Base-by-base conservation (phyloP, 441 rosid species). In the Eugenia klotzschiana region DNA sequence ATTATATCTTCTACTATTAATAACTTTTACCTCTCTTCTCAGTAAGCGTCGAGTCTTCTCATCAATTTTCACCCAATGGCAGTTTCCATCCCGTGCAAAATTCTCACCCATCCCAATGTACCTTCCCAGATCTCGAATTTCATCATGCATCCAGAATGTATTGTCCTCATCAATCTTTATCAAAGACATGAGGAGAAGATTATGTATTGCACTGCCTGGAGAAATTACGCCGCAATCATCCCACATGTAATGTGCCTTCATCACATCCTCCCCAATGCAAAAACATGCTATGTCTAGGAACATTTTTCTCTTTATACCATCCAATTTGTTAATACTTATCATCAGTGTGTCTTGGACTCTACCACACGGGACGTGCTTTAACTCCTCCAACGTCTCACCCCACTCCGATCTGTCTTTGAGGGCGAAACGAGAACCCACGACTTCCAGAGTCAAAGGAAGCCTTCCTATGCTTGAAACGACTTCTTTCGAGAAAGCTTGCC, bases 381-480 rank as follows among this genome's bases (percentile, higher is more conserved):
- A 14, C 4, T 57, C 69, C 69, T 57, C 0, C 1, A 25, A 56
- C 13, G 8, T 56, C 64, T 56, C 18, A 0, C 13, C 4, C 64
- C 64, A 56, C 18, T 25, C 0, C 0, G 33, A 56, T 25, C 2
- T 25, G 3, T 0, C 2, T 1, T 0, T 25, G 20, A 1, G 0
- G 69, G 37, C 37, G 0, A 57, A 57, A 57, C 12, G 69, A 57
- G 69, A 57, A 57, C 69, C 69, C 69, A 26, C 2, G 1, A 58
- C 72, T 58, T 27, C 72, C 0, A 15, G 55, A 14, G 72, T 58
- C 72, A 58, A 58, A 58, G 72, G 72, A 27, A 58, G 72, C 72
- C 1, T 58, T 15, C 72, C 72, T 15, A 58, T 3, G 22, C 40
- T 15, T 15, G 22, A 58, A 58, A 58, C 0, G 1, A 58, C 0